A percentile compares a stretch with the other conserved stretches of the same genome.
These are phyloP conservation scores for Arachnomyces sp. DNA, from an alignment of 2,329 filamentous ascomycete species.

Conservation along the genomic window DNA sequence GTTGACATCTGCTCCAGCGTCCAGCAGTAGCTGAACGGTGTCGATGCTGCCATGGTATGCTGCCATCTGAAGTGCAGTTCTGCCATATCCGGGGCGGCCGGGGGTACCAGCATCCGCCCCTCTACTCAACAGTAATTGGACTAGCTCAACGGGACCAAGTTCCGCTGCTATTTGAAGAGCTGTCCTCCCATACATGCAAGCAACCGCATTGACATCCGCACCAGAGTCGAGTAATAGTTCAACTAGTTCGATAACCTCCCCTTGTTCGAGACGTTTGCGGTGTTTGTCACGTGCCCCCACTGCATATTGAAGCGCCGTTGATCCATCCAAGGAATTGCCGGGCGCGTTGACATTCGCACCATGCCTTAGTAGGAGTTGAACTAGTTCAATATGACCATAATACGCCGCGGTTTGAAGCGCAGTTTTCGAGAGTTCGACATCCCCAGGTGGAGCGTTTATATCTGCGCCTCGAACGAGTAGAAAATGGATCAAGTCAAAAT, in stretches of 20 bases:
- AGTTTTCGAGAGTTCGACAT: not conserved
- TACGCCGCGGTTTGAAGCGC: slow-evolving; percentile 11
- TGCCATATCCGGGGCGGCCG: slow-evolving; percentile 4
- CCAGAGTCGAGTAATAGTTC: slow-evolving; percentile 8
- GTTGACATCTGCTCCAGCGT: not conserved
- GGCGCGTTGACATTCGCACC: slow-evolving; percentile 11
- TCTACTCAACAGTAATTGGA: slow-evolving; percentile 14
- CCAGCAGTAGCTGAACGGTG: slow-evolving; percentile 1
- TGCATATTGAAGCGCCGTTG: slow-evolving; percentile 27
- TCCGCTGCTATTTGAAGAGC: slow-evolving; percentile 11
- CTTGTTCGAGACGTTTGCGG: not conserved
- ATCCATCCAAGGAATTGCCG: slow-evolving; percentile 11
- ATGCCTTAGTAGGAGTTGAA: slow-evolving; percentile 11
- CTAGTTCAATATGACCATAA: slow-evolving; percentile 6
- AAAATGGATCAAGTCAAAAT: slow-evolving; percentile 9
- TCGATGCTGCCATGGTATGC: not conserved
- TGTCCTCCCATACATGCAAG: slow-evolving; percentile 4
- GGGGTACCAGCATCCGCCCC: slow-evolving; percentile 19
- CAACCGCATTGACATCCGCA: slow-evolving; percentile 7
- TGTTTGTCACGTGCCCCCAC: slow-evolving; percentile 12
- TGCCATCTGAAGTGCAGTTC: slow-evolving; percentile 10
- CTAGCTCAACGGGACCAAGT: slow-evolving; percentile 11
- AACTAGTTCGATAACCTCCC: not conserved
- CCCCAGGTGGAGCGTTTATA: slow-evolving; percentile 20
- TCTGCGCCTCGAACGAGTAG: slow-evolving; percentile 31